A percentile compares a stretch with the other conserved stretches of the same genome.
These are phyloP conservation scores for Protomyces arabidopsidicola DNA, from an alignment of 1,139 yeast species.

Conservation along the genomic window DNA sequence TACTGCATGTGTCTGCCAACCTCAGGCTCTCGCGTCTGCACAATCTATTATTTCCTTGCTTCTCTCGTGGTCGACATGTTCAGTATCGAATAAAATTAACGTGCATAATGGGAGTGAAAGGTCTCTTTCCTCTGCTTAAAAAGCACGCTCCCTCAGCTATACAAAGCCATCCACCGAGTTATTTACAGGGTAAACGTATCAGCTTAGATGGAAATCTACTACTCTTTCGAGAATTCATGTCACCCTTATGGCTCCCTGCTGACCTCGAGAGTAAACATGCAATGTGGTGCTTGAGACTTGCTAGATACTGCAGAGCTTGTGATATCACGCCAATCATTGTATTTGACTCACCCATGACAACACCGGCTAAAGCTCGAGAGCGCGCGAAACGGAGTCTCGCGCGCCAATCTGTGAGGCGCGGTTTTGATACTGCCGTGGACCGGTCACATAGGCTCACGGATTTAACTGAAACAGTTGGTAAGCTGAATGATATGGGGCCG, in stretches of 20 bases:
- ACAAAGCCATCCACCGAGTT: background rate
- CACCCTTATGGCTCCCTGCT: slow-evolving; percentile 10
- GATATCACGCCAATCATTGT: slow-evolving; percentile 11
- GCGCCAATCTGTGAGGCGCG: background rate
- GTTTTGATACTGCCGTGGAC: background rate
- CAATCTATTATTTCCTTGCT: no score
- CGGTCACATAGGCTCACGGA: background rate
- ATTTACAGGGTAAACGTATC: slow-evolving; percentile 9
- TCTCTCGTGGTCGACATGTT: no score
- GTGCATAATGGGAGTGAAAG: slow-evolving; percentile 18
- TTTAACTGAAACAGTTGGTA: background rate
- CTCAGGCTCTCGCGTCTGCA: no score
- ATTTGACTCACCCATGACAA: slow-evolving; percentile 16
- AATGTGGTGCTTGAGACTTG: slow-evolving; percentile 8
- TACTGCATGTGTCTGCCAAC: no score
- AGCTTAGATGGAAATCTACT: slow-evolving; percentile 21
- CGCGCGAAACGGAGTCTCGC: slow-evolving; percentile 3
- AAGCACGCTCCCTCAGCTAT: background rate
- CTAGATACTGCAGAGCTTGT: slow-evolving; percentile 4
- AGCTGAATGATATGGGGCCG: background rate
- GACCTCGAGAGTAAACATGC: slow-evolving; percentile 4
- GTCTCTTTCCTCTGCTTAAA: slow-evolving; percentile 9
- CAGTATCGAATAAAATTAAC: no score
- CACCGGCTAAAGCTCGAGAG: slow-evolving; percentile 25
- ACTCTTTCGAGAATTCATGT: slow-evolving; percentile 16